Conservation (phyloP, 2,329 filamentous ascomycete genomes). For the Colletotrichum sp. region DNA sequence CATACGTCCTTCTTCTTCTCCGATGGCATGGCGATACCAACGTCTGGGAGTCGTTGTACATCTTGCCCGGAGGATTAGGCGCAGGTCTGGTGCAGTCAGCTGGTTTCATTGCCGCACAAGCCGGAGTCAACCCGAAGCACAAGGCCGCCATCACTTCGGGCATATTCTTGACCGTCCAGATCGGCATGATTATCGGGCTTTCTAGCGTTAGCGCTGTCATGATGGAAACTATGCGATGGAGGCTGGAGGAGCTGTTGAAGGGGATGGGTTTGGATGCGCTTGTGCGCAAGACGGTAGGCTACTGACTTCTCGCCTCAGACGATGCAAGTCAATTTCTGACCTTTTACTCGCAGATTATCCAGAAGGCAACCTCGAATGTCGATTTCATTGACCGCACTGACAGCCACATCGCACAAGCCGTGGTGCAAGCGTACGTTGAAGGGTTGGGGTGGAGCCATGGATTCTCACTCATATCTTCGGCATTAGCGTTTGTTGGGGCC, state of each 20-base stretch:
- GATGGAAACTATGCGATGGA: conserved; percentile 24
- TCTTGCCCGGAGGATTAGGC: conserved; percentile 56
- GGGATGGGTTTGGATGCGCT: conserved; percentile 14
- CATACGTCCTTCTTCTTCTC: conserved; percentile 58
- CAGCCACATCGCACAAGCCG: conserved; percentile 28
- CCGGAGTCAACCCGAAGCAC: conserved; percentile 39
- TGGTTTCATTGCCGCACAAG: conserved; percentile 47
- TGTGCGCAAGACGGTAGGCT: conserved; percentile 13
- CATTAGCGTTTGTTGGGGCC: conserved; percentile 28
- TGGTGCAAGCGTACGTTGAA: conserved; percentile 37
- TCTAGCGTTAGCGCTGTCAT: conserved; percentile 41
- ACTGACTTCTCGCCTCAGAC: background rate
- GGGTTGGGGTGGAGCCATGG: conserved; percentile 38
- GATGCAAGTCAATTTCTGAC: background rate
- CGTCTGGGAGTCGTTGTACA: conserved; percentile 61
- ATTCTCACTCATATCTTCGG: conserved; percentile 33
- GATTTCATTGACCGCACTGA: conserved; percentile 32
- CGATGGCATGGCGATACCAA: conserved; percentile 66
- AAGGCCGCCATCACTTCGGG: conserved; percentile 45
- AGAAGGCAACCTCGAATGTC: conserved; percentile 34
- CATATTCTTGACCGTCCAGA: conserved; percentile 40
- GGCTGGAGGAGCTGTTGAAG: conserved; percentile 14
- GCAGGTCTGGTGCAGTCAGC: conserved; percentile 44
- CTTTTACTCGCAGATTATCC: conserved; percentile 31
- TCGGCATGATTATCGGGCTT: conserved; percentile 44